Percentiles rank a stretch among this genome's conserved stretches.
Evolutionary conservation across 2,329 filamentous ascomycete species (phyloP).

Genomic region (Colletotrichum musae): DNA sequence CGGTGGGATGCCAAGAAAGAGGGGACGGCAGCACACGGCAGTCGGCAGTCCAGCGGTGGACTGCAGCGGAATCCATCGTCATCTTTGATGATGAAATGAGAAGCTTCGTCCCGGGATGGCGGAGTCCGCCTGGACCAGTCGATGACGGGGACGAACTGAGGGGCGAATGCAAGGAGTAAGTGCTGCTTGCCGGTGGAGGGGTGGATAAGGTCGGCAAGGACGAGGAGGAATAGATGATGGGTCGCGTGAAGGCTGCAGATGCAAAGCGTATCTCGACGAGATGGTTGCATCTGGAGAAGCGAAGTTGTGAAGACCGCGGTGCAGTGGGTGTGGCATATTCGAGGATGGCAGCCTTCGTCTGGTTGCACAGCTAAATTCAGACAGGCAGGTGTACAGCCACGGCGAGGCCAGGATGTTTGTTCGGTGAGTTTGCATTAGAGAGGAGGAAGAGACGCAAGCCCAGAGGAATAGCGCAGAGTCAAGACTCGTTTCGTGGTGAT

Average conservation of each 20-base stretch:
- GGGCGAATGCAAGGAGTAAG: neutral
- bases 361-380: neutral
- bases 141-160: constrained; percentile 18
- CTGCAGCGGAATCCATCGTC: constrained; percentile 8
- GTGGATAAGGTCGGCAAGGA: neutral
- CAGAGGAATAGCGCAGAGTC: constrained; percentile 28
- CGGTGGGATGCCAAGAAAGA: constrained; percentile 18
- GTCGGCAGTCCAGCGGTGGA: neutral
- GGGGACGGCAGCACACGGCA: constrained; percentile 18
- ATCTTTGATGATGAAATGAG: constrained; percentile 12
- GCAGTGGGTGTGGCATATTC: neutral
- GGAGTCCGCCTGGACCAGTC: constrained; percentile 13
- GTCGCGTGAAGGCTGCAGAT: constrained; percentile 28
- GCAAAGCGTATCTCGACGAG: constrained; percentile 28
- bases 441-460: constrained; percentile 20
- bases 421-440: constrained; percentile 1
- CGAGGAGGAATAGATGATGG: constrained; percentile 22
- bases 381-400: neutral
- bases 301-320: neutral
- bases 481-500: constrained; percentile 8
- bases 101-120: constrained; percentile 26
- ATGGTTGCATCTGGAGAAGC: constrained; percentile 5
- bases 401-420: too few species aligned
- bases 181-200: too few species aligned
- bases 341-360: neutral